phyloP scores from a whole-genome alignment of 805 yeast genomes.

The Vanderwaltozyma tropicalis region DNA sequence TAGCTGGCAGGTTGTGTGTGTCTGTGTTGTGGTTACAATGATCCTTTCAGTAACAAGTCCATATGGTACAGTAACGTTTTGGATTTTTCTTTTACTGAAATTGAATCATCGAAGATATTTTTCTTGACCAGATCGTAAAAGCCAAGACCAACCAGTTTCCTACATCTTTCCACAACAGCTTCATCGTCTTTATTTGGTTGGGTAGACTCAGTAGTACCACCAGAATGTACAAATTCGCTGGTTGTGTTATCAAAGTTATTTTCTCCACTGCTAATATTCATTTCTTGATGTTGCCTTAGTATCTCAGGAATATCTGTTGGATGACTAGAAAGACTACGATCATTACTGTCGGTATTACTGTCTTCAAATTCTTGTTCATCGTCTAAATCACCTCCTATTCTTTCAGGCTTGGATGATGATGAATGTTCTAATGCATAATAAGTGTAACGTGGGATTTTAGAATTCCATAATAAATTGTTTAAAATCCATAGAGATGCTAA shows the following conservation, averaged over 20 bases:
- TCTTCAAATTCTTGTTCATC: conserved; percentile 4
- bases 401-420: background rate
- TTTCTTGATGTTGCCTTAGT: background rate
- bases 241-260: conserved; percentile 6
- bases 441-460: conserved; percentile 18
- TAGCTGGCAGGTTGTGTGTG: too few species aligned
- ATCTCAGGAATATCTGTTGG: background rate
- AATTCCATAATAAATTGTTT: conserved; percentile 27
- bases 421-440: conserved; percentile 14
- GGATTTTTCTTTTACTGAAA: conserved; percentile 26
- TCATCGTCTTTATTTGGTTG: conserved; percentile 8
- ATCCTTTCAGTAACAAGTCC: conserved; percentile 19
- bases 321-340: background rate
- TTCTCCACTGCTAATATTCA: background rate
- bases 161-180: conserved; percentile 21
- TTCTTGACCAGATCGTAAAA: conserved; percentile 21
- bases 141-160: conserved; percentile 21
- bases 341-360: background rate
- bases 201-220: conserved; percentile 4
- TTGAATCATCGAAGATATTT: conserved; percentile 19
- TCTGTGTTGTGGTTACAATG: too few species aligned
- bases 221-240: conserved; percentile 11
- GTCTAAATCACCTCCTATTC: background rate
- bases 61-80: conserved; percentile 24
- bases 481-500: conserved; percentile 26